A percentile compares a stretch with the other conserved stretches of the same genome.
These are phyloP conservation scores for Eruca vesicaria DNA, from an alignment of 441 rosid genomes.

Conservation along the genomic window DNA sequence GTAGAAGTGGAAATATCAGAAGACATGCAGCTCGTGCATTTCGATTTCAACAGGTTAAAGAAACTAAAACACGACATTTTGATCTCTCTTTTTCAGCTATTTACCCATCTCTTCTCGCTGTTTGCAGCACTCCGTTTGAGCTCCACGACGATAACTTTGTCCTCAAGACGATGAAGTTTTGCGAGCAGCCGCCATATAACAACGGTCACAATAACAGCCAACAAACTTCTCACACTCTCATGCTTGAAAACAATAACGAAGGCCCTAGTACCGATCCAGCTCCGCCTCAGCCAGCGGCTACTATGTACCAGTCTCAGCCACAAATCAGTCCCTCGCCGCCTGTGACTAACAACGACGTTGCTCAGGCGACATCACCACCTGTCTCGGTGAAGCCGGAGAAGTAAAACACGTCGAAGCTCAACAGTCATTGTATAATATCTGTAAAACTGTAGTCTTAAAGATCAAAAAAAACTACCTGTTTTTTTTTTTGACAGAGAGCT, in stretches of 20 bases:
- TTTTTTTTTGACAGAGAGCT: neutral
- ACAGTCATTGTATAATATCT: conserved; percentile 30
- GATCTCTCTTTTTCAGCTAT: neutral
- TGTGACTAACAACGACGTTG: conserved; percentile 23
- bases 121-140: conserved; percentile 93
- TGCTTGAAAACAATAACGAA: conserved; percentile 45
- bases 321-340: too few relatives aligned
- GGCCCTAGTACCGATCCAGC: conserved; percentile 54
- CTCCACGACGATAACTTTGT: conserved; percentile 97
- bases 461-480: conserved; percentile 22
- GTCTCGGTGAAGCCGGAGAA: conserved; percentile 84
- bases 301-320: conserved; percentile 23
- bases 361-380: conserved; percentile 51
- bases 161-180: conserved; percentile 89
- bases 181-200: conserved; percentile 49
- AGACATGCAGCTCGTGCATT: conserved; percentile 99
- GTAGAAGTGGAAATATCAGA: conserved; percentile 99
- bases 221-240: conserved; percentile 26
- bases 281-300: conserved; percentile 28
- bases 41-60: conserved; percentile 90
- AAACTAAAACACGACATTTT: neutral
- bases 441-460: conserved; percentile 50
- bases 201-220: conserved; percentile 37
- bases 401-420: conserved; percentile 32
- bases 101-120: neutral